Evolutionary conservation across 768 basidiomycete species (phyloP), one percentile per base, ranked within the genome.

Genomic region (Hygrocybe punicea): DNA sequence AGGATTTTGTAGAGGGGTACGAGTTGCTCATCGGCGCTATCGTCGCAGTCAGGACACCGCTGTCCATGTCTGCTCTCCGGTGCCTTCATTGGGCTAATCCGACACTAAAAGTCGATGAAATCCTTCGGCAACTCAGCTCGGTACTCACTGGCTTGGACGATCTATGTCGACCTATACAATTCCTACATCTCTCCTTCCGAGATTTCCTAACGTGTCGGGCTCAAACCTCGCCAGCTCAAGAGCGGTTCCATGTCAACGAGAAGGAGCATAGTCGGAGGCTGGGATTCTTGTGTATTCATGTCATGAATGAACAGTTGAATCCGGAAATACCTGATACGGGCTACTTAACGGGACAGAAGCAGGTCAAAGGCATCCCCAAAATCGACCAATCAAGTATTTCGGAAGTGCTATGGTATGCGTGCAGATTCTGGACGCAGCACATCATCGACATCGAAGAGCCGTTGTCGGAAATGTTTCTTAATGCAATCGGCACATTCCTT

Each of bases 341-440:
- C 4, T 51, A 51, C 21, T 25, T 51, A 19, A 14, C 19, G 4
- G 29, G 29, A 16, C 21, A 13, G 16, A 23, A 2, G n/a, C 35
- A 51, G 16, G 33, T 25, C 3, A n/a, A 51, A n/a, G 49, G 49
- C 35, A 37, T 51, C 16, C 49, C 49, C 8, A n/a, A 13, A 13
- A 51, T 51, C 21, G 49, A 51, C n/a, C n/a, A n/a, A n/a, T n/a
- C n/a, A n/a, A n/a, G n/a, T 3, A 6, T 51, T 17, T 51, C 49
- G 16, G 57, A 58, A 34, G 57, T 37, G 11, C 21, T 53, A 1
- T 25, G 19, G 29, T 58, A 58, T 49, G 50, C 57, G 9, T 58
- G 57, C 24, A 52, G 33, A 19, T 51, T 42, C 36, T 58, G 57
- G 57, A 51, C 40, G 21, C 37, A 53, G 17, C 57, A 58, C 51